Evolutionary conservation across 2,329 filamentous ascomycete genomes (phyloP).

Genomic region (Phialemoniopsis sp.): DNA sequence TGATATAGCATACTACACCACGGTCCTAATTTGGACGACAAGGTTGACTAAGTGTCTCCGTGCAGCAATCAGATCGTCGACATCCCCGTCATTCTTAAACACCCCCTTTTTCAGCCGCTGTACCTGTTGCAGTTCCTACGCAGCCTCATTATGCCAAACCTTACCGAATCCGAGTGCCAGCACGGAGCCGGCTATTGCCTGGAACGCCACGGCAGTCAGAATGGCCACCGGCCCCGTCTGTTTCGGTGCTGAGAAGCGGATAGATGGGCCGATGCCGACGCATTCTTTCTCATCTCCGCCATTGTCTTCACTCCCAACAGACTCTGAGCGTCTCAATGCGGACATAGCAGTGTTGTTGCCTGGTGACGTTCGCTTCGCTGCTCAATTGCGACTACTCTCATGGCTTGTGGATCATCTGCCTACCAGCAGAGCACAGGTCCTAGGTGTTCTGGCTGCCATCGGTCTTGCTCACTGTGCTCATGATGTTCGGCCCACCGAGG

Average conservation of each 20-base stretch:
- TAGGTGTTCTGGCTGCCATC: constrained; percentile 11
- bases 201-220: constrained; percentile 9
- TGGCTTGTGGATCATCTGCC: constrained; percentile 12
- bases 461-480: constrained; percentile 14
- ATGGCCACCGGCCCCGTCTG: constrained; percentile 7
- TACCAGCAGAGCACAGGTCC: constrained; percentile 7
- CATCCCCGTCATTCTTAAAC: constrained; percentile 10
- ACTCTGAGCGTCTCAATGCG: no score
- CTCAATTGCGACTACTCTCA: constrained; percentile 12
- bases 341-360: constrained; percentile 7
- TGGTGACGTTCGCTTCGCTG: constrained; percentile 13
- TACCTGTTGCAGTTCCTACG: constrained; percentile 4
- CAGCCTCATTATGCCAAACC: constrained; percentile 6
- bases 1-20: constrained; percentile 12
- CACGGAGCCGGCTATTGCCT: constrained; percentile 6
- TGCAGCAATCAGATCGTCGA: constrained; percentile 6
- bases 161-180: constrained; percentile 2
- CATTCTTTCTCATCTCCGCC: not conserved
- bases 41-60: constrained; percentile 11
- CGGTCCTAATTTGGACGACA: constrained; percentile 11
- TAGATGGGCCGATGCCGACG: no score
- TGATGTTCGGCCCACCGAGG: constrained; percentile 13
- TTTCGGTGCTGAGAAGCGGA: no score
- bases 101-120: constrained; percentile 10
- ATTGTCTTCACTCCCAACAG: not conserved